These are phyloP conservation scores for Paramecium octaurelia DNA, from an alignment of 73 alveolate species.

Conservation along the genomic window DNA sequence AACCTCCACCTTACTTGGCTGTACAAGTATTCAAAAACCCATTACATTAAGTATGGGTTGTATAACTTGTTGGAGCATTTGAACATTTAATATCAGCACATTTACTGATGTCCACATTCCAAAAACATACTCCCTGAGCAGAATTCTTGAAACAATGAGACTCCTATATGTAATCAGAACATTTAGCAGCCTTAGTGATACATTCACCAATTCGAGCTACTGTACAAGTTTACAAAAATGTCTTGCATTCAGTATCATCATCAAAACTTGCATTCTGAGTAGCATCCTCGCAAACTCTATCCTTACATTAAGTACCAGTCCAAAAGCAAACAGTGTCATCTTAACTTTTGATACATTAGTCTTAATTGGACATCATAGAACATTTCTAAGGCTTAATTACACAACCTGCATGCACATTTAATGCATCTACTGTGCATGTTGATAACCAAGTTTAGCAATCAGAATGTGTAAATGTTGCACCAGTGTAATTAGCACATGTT, in stretches of 20 bases:
- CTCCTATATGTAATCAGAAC: not conserved
- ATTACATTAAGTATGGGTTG: not conserved
- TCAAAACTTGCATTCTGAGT: not conserved
- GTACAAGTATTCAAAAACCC: not conserved
- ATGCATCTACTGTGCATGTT: conserved; percentile 17
- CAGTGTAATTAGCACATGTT: not conserved
- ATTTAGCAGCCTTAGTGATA: not conserved
- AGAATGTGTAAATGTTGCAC: not conserved
- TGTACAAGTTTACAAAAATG: not conserved
- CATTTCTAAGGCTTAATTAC: not conserved
- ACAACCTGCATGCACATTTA: not conserved
- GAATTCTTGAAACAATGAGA: not conserved
- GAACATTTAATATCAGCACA: conserved; percentile 26
- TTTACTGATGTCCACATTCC: not conserved
- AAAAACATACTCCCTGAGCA: not conserved
- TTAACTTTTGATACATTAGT: not conserved
- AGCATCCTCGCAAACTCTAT: not conserved
- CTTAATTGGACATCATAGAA: not conserved
- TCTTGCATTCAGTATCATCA: not conserved
- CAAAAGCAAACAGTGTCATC: not conserved
- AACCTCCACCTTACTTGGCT: not conserved
- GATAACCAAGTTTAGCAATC: conserved; percentile 2
- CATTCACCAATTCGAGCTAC: conserved; percentile 21
- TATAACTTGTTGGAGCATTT: not conserved
- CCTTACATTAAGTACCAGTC: conserved; percentile 17